Evolutionary conservation across 2,329 filamentous ascomycete genomes (phyloP).

Genomic region (Elsinoe necatrix): DNA sequence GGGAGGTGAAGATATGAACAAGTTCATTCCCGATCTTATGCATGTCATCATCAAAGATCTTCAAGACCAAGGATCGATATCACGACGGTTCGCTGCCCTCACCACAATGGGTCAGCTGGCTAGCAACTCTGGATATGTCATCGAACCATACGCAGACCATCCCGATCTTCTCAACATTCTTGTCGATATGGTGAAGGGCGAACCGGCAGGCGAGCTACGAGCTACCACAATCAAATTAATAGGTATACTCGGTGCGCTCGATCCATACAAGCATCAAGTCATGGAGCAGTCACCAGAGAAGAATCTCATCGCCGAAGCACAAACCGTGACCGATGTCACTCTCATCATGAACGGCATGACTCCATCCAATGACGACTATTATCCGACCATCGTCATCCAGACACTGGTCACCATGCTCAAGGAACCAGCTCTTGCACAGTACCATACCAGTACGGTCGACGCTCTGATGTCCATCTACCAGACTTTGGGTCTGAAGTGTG

Average conservation of each 20-base stretch:
- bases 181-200: conserved; percentile 87
- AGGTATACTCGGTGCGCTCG: conserved; percentile 87
- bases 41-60: conserved; percentile 87
- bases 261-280: conserved; percentile 93
- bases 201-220: conserved; percentile 75
- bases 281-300: conserved; percentile 81
- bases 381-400: conserved; percentile 95
- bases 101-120: conserved; percentile 86
- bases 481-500: conserved; percentile 89
- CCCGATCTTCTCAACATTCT: conserved; percentile 86
- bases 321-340: conserved; percentile 78
- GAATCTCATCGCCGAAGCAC: conserved; percentile 59
- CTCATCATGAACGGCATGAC: conserved; percentile 97
- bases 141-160: conserved; percentile 90
- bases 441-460: conserved; percentile 90
- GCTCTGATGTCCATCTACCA: conserved; percentile 99
- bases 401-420: conserved; percentile 86
- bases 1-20: conserved; percentile 85
- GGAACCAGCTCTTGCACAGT: conserved; percentile 78
- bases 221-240: conserved; percentile 95
- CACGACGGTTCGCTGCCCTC: conserved; percentile 84
- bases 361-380: conserved; percentile 96
- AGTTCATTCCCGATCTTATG: conserved; percentile 88
- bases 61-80: conserved; percentile 84
- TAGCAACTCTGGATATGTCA: conserved; percentile 95